Evolutionary conservation across 345 rosid genomes (phyloP).

Genomic region (Capsella bursapastoris): DNA sequence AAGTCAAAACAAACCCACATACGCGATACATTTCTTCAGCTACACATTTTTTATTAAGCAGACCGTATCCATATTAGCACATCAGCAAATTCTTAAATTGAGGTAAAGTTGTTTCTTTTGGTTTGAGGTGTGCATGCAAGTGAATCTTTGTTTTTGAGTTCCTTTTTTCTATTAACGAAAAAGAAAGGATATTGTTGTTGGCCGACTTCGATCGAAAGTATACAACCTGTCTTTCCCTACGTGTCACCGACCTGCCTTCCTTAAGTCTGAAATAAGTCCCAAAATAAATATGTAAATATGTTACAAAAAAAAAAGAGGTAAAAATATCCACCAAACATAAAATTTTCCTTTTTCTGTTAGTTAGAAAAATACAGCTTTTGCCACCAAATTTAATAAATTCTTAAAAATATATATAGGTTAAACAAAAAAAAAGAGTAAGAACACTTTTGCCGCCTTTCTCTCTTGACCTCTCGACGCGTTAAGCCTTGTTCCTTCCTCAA

Average conservation of each 20-base stretch:
- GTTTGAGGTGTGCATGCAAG: not conserved
- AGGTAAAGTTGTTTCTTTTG: too few species aligned
- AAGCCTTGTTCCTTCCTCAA: conserved; percentile 21
- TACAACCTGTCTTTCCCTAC: conserved; percentile 22
- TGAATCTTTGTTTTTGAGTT: not conserved
- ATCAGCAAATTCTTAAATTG: too few species aligned
- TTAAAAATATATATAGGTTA: not conserved
- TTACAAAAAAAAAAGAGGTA: too few species aligned
- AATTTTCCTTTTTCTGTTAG: not conserved
- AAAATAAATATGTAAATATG: too few species aligned
- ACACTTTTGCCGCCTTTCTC: conserved; percentile 54
- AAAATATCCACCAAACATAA: not conserved
- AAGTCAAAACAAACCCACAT: too few species aligned
- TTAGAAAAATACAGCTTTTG: conserved; percentile 29
- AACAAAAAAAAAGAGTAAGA: not conserved
- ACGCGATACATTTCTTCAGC: too few species aligned
- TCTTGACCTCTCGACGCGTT: conserved; percentile 45
- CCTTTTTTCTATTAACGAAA: not conserved
- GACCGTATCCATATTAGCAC: too few species aligned
- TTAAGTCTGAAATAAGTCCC: not conserved
- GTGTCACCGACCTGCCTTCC: conserved; percentile 47
- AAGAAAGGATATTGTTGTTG: not conserved
- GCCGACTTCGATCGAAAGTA: conserved; percentile 21
- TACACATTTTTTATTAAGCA: too few species aligned
- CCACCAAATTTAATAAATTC: conserved; percentile 36